Evolutionary conservation across 148 eudicot genomes (phyloP).

Genomic region (Vaccinium macrocarpon): DNA sequence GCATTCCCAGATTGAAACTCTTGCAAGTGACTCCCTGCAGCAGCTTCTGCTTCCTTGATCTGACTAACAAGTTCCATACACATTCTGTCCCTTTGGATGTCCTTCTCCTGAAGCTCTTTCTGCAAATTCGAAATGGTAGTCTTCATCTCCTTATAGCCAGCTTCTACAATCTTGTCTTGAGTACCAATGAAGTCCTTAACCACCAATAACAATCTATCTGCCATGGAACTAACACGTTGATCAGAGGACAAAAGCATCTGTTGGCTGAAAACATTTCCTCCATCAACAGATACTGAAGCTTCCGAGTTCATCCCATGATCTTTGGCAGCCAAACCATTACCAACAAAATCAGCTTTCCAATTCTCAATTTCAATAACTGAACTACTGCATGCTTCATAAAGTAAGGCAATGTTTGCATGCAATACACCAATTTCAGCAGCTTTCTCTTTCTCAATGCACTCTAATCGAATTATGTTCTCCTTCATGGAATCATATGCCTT

Average conservation of each 20-base stretch:
- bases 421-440: constrained; percentile 42
- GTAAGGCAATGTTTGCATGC: constrained; percentile 47
- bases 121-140: constrained; percentile 54
- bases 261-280: constrained; percentile 25
- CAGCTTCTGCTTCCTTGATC: constrained; percentile 75
- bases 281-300: constrained; percentile 35
- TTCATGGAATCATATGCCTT: constrained; percentile 43
- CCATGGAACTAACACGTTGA: constrained; percentile 39
- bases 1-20: constrained; percentile 57
- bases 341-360: constrained; percentile 44
- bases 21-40: constrained; percentile 51
- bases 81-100: constrained; percentile 65
- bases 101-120: constrained; percentile 87
- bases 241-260: constrained; percentile 33
- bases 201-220: constrained; percentile 42
- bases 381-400: constrained; percentile 64
- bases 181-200: constrained; percentile 44
- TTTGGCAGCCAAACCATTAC: constrained; percentile 36
- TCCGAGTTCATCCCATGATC: constrained; percentile 33
- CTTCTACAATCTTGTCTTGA: constrained; percentile 44
- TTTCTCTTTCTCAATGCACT: constrained; percentile 53
- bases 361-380: constrained; percentile 58
- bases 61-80: constrained; percentile 81
- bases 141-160: constrained; percentile 60
- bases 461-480: constrained; percentile 42